Evolutionary conservation across 108 stramenopile genomes (phyloP).

Genomic region (Poteriospumella lacustris): DNA sequence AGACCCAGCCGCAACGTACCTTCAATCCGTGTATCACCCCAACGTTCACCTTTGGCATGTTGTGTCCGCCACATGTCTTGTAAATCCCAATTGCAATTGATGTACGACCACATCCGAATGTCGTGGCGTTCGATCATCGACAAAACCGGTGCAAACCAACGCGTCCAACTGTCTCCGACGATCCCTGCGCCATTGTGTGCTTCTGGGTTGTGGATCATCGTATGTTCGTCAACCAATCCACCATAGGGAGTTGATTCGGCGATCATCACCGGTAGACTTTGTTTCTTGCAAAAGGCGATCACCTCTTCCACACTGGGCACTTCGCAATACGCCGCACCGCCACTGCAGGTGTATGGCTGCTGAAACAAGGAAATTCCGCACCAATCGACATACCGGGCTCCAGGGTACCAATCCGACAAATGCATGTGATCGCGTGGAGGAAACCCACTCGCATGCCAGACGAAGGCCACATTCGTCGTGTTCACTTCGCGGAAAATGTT

Average conservation of each 20-base stretch:
- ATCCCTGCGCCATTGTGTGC: background rate
- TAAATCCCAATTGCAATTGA: constrained; percentile 75
- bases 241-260: constrained; percentile 85
- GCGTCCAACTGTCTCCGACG: constrained; percentile 47
- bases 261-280: constrained; percentile 66
- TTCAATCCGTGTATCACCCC: constrained; percentile 67
- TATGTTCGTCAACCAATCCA: constrained; percentile 55
- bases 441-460: constrained; percentile 17
- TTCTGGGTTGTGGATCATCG: constrained; percentile 5
- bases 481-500: background rate
- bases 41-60: constrained; percentile 53
- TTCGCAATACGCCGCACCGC: background rate
- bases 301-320: background rate
- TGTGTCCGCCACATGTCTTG: constrained; percentile 66
- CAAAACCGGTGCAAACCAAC: constrained; percentile 70
- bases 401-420: constrained; percentile 22
- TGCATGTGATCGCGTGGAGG: background rate
- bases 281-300: background rate
- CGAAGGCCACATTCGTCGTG: background rate
- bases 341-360: constrained; percentile 24
- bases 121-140: constrained; percentile 65
- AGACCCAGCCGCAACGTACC: background rate
- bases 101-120: constrained; percentile 80
- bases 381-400: constrained; percentile 8
- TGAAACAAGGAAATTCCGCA: constrained; percentile 34